Evolutionary conservation across 129 eudicot species (phyloP), one percentile per base, ranked within the genome.

Genomic region (Helichrysum umbraculigerum): DNA sequence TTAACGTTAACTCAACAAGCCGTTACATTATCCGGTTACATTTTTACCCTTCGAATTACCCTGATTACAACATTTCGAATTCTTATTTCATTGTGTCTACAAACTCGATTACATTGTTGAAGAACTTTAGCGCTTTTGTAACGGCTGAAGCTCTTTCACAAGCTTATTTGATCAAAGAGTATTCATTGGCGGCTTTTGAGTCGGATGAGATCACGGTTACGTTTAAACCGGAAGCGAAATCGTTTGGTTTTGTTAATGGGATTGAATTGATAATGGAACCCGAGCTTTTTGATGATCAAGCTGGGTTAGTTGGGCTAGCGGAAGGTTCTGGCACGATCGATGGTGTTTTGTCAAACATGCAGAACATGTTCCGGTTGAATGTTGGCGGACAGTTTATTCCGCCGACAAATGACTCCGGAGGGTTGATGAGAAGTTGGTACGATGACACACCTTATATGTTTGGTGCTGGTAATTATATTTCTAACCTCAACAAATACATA

Each of bases 351-450:
- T 47, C 79, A 8, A 79, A 80, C 29, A 71, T 80, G 76, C 81
- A 87, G 50, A 84, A 82, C 10, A 80, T 88, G 86, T 89, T 75
- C 62, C 62, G 97, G 64, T 33, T 92, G 76, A 92, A 92, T 34
- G 97, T 87, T 3, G 97, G 97, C 3, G 97, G 97, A 2, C 86
- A 81, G 16, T 92, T 32, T 44, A 81, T 92, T 52, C 52, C 86
- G 10, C 88, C 97, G 0, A 54, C 66, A 4, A 92, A 89, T 44
- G 96, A 92, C 68, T 83, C 96, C 0, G 86, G 75, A 0, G 91
- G 90, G 4, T 78, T 89, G 3, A 81, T 80, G 91, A 59, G 97
- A 67, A 86, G 88, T 61, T 92, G 97, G 97, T 92, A 92, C 16
- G 93, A 89, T 17, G 97, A 92, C 32, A 78, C 89, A 6, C 89